Base-by-base conservation (phyloP, 257 asterid genomes). In the Solanum medicagineum region DNA sequence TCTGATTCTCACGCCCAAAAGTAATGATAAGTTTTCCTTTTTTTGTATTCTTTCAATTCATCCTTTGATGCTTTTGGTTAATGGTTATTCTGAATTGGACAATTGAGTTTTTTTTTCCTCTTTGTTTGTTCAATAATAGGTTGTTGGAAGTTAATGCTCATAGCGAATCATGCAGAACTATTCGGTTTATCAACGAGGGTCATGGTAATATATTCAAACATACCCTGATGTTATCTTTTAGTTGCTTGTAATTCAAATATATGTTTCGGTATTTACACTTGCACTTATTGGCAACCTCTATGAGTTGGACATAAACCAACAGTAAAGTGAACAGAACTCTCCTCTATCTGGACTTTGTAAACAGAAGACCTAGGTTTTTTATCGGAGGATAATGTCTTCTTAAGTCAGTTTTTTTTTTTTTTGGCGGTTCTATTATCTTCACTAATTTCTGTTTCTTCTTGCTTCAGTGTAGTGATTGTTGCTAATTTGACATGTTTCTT, bases 171-270 rank as follows among this genome's bases (percentile, higher is more conserved):
- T 96, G 99, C 84, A 90, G 98, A 90, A 87, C 98, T 13, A 91
- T 96, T 66, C 98, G 98, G 63, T 95, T 96, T 77, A 90, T 96
- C 88, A 93, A 94, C 20, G 95, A 93, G 86, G 99, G 99, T 65
- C 93, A 90, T 4, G 98, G 99, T 96, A 90, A 74, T 86, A 57
- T 24, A 16, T 79, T 82, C 70, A 66, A 83, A 26, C 65, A 36
- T 14, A 69, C 81, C 29, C 16, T 63, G 40, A 16, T 71, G 5
- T 29, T 11, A 36, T 11, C 44, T 57, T 81, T 68, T 14, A 12
- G 20, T 83, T 45, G 71, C 19, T 42, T 20, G 9, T 1, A 60
- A 40, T 80, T 19, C 17, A 10, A 80, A 42, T 86, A 47, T 8
- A 26, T 59, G 75, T 32, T 29, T 86, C 20, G 3, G 69, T 45